A percentile compares a stretch with the other conserved stretches of the same genome.
These are phyloP conservation scores for Dioscorea cayenensis DNA, from an alignment of 116 monocot genomes.

Conservation along the genomic window DNA sequence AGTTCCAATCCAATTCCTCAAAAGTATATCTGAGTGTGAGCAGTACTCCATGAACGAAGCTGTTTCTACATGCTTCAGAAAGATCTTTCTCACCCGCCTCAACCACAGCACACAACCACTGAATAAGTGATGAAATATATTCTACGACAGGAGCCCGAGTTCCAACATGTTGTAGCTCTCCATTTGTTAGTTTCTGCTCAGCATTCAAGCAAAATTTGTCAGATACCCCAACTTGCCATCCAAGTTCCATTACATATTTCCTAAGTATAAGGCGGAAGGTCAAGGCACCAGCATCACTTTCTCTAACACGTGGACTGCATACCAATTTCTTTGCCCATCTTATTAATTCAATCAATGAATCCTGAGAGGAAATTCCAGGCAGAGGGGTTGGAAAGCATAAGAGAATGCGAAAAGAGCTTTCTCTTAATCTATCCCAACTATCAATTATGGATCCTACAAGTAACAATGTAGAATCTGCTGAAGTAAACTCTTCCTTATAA, in stretches of 20 bases:
- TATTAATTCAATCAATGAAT: constrained; percentile 56
- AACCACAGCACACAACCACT: constrained; percentile 65
- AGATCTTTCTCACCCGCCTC: constrained; percentile 89
- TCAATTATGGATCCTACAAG: constrained; percentile 91
- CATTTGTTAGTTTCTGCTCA: constrained; percentile 17
- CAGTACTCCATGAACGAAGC: constrained; percentile 95
- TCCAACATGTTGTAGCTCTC: constrained; percentile 10
- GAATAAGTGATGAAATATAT: constrained; percentile 71
- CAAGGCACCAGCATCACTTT: constrained; percentile 98
- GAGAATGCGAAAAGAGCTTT: constrained; percentile 89
- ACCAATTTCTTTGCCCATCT: constrained; percentile 87
- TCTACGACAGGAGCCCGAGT: constrained; percentile 29
- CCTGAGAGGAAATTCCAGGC: constrained; percentile 62
- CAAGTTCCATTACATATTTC: constrained; percentile 87
- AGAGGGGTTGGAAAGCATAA: constrained; percentile 83
- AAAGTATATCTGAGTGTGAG: constrained; percentile 95
- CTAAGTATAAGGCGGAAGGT: constrained; percentile 81
- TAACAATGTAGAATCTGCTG: constrained; percentile 62
- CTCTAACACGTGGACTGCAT: constrained; percentile 91
- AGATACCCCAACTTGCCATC: constrained; percentile 50
- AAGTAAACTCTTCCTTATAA: constrained; percentile 57
- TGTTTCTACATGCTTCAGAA: constrained; percentile 72
- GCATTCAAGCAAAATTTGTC: constrained; percentile 23
- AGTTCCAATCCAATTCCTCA: constrained; percentile 94
- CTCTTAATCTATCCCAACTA: constrained; percentile 96